Base-by-base conservation (phyloP, 257 asterid species). In the Ocimum tenuiflorum region DNA sequence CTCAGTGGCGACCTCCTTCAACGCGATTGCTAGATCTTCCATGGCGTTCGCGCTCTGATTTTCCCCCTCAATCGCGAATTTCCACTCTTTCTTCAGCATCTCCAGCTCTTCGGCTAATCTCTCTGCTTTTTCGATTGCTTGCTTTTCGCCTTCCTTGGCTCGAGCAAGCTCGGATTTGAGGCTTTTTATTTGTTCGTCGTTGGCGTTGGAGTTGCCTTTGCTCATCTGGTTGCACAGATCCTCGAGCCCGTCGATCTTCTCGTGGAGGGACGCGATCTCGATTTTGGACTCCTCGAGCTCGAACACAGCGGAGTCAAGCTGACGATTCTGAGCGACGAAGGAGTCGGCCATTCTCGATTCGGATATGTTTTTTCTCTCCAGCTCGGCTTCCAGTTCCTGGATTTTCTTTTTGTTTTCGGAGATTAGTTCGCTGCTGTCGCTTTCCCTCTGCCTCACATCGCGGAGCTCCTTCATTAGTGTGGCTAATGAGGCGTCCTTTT, bases 1-100 rank as follows among this genome's bases (percentile, higher is more conserved):
- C 72, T 90, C 95, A 0, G 81, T 73, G 0, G 82, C 92, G 0
- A 94, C 95, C 70, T 90, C 97, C 56, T 78, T 85, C 5, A 94
- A 67, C 0, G 85, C 95, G n/a, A 90, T 20, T 0, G 95, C 99
- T 49, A 90, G 54, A 48, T 90, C 99, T 45, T 90, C 97, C 95
- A 94, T 83, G 0, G 99, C 99, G 57, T 83, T 78, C 14, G 75
- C 47, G 78, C 85, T 88, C 63, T 82, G 83, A 46, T 88, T 88
- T 72, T 94, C 99, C 0, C 89, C 96, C 55, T 73, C 81, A 0
- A 71, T 66, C 0, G 99, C 94, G 31, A 76, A 20, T 20, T 73
- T 83, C 42, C 79, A 60, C 43, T 94, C 97, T 18, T 63, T 81
- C 59, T 67, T 83, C 0, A 88, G 72, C 48, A 61, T 17, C 3